Percentiles rank a stretch among this genome's conserved stretches.
phyloP scores from a whole-genome alignment of 1,139 yeast species.

The Candida sp. region DNA sequence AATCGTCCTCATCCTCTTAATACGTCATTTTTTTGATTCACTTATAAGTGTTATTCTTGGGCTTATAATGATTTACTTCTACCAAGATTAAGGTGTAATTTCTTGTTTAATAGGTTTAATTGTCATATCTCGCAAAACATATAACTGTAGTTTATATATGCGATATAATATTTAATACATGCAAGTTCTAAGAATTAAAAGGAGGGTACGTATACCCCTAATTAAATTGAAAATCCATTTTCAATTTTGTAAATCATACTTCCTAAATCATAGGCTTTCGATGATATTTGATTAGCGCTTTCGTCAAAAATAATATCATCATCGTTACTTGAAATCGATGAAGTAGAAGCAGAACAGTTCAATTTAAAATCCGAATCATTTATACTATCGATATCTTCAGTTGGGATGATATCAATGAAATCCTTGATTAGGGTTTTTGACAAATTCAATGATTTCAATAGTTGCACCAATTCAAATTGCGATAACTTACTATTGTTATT shows the following conservation, averaged over 20 bases:
- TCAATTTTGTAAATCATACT: slow-evolving; percentile 21
- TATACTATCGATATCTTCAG: slow-evolving; percentile 11
- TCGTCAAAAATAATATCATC: slow-evolving; percentile 15
- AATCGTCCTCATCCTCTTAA: not conserved
- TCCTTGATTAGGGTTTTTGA: slow-evolving; percentile 8
- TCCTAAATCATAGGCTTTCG: slow-evolving; percentile 22
- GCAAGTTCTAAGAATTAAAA: not conserved
- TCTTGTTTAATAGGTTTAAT: not conserved
- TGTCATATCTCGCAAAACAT: not conserved
- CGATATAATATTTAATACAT: not conserved
- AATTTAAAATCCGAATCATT: slow-evolving; percentile 12
- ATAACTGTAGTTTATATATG: not conserved
- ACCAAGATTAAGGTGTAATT: not conserved
- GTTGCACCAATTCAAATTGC: slow-evolving; percentile 12
- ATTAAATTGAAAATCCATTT: slow-evolving; percentile 17
- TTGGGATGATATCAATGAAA: slow-evolving; percentile 14
- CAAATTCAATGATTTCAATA: slow-evolving; percentile 9
- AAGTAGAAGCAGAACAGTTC: slow-evolving; percentile 4
- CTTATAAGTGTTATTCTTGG: no score
- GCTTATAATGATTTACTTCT: no score
- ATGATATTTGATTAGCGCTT: slow-evolving; percentile 21
- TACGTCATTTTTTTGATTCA: not conserved
- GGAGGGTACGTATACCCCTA: not conserved
- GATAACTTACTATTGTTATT: slow-evolving; percentile 11
- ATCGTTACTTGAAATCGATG: slow-evolving; percentile 7